A percentile compares a stretch with the other conserved stretches of the same genome.
phyloP scores from a whole-genome alignment of 2,329 filamentous ascomycete genomes.

The Thermothelomyces thermophilus region DNA sequence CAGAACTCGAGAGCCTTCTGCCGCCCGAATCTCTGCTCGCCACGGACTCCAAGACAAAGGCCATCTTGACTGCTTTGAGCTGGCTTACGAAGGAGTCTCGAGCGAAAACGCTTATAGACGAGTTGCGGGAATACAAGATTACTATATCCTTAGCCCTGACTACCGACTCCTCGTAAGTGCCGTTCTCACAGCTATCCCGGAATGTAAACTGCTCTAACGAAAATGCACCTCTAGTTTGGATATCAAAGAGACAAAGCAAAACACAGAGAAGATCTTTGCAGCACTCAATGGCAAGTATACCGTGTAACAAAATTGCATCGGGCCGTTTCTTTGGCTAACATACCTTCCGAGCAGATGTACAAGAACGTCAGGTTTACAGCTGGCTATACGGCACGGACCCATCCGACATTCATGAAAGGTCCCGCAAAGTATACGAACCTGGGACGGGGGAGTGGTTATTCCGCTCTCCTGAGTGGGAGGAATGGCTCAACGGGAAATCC shows the following conservation, averaged over 20 bases:
- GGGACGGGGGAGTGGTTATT: constrained; percentile 16
- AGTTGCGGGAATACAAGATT: constrained; percentile 12
- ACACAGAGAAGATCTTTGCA: not conserved
- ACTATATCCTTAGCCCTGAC: constrained; percentile 14
- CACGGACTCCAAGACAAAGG: not conserved
- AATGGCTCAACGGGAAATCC: constrained; percentile 7
- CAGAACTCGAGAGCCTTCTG: not conserved
- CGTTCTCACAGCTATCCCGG: not conserved
- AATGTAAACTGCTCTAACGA: no score
- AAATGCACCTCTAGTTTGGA: no score
- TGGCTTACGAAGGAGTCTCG: constrained; percentile 11
- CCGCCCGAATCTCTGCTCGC: not conserved
- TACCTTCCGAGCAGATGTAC: not conserved
- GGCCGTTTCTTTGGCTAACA: not conserved
- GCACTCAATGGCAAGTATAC: not conserved
- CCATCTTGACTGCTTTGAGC: not conserved
- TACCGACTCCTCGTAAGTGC: constrained; percentile 6
- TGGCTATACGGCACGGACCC: constrained; percentile 3
- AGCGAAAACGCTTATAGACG: constrained; percentile 6
- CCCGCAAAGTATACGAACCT: constrained; percentile 8
- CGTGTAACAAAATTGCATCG: not conserved
- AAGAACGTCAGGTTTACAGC: not conserved
- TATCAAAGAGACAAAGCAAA: not conserved
- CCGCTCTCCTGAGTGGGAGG: constrained; percentile 8
- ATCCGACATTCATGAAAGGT: constrained; percentile 2